A percentile compares a stretch with the other conserved stretches of the same genome.
phyloP scores from a whole-genome alignment of 208 protist species.

The Acanthamoeba royreba region DNA sequence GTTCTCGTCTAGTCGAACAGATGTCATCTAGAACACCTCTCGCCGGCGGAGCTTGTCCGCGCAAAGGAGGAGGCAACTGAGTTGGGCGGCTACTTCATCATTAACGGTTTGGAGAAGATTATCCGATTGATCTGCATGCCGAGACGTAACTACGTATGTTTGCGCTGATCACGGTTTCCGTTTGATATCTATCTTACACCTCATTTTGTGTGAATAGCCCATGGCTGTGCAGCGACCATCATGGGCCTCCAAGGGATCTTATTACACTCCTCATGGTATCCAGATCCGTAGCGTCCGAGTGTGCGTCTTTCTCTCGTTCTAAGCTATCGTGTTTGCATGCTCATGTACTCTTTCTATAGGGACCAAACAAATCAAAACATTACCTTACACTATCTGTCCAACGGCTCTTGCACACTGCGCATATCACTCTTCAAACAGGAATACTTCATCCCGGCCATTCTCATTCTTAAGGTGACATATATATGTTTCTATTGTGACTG shows the following conservation, averaged over 20 bases:
- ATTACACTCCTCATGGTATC: conserved; percentile 94
- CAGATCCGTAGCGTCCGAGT: conserved; percentile 89
- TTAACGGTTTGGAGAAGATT: conserved; percentile 97
- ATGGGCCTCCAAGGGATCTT: conserved; percentile 88
- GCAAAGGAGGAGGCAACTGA: conserved; percentile 65
- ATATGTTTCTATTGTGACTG: no score
- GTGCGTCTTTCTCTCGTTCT: background rate
- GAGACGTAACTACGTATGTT: conserved; percentile 88
- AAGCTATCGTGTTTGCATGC: background rate
- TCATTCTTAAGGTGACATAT: conserved; percentile 85
- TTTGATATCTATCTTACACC: background rate
- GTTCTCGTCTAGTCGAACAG: conserved; percentile 31
- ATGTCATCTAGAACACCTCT: conserved; percentile 79
- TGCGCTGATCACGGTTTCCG: background rate
- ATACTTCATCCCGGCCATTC: conserved; percentile 83
- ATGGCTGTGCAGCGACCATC: conserved; percentile 88
- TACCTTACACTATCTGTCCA: conserved; percentile 95
- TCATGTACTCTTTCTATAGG: background rate
- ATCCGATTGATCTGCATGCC: conserved; percentile 94
- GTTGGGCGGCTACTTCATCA: conserved; percentile 98
- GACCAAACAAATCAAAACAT: conserved; percentile 92
- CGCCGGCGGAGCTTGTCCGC: conserved; percentile 61
- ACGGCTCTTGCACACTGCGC: conserved; percentile 76
- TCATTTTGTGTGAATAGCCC: background rate
- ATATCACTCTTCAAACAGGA: conserved; percentile 85